A percentile compares a stretch with the other conserved stretches of the same genome.
Conservation (phyloP, 108 stramenopile genomes). For the Fragilariopsis cylindrus region DNA sequence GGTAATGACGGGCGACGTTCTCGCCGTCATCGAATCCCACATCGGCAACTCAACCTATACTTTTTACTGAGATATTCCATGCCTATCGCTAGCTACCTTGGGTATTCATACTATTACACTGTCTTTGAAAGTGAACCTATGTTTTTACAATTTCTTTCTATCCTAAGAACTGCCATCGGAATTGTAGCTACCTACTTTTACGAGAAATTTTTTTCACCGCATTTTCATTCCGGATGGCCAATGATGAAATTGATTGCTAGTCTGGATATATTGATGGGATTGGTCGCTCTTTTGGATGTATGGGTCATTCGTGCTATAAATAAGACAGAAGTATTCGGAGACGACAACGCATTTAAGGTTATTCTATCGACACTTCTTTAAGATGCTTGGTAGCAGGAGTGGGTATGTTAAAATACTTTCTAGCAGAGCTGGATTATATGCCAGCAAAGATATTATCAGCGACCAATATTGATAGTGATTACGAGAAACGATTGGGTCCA, state of each 20-base stretch:
- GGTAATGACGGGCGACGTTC: neutral
- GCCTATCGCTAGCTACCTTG: constrained; percentile 36
- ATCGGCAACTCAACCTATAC: constrained; percentile 24
- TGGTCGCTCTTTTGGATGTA: constrained; percentile 6
- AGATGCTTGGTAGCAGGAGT: constrained; percentile 7
- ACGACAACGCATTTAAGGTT: neutral
- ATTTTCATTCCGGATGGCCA: constrained; percentile 16
- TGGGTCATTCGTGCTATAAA: constrained; percentile 12
- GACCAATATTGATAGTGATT: constrained; percentile 3
- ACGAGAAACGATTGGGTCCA: neutral
- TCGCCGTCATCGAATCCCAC: neutral
- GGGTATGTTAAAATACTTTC: constrained; percentile 6
- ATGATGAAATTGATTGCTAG: constrained; percentile 10
- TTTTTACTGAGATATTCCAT: constrained; percentile 46
- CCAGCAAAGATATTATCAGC: constrained; percentile 10
- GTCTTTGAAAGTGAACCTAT: constrained; percentile 42
- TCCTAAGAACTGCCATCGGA: constrained; percentile 32
- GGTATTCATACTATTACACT: constrained; percentile 45
- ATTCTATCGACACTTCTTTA: neutral
- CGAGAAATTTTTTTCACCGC: constrained; percentile 30
- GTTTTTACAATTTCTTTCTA: constrained; percentile 42
- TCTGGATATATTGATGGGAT: constrained; percentile 12
- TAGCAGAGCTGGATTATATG: constrained; percentile 16
- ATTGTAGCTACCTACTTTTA: constrained; percentile 45
- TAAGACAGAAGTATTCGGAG: neutral